phyloP scores from a whole-genome alignment of 768 basidiomycete species.

The Rickenella mellea region DNA sequence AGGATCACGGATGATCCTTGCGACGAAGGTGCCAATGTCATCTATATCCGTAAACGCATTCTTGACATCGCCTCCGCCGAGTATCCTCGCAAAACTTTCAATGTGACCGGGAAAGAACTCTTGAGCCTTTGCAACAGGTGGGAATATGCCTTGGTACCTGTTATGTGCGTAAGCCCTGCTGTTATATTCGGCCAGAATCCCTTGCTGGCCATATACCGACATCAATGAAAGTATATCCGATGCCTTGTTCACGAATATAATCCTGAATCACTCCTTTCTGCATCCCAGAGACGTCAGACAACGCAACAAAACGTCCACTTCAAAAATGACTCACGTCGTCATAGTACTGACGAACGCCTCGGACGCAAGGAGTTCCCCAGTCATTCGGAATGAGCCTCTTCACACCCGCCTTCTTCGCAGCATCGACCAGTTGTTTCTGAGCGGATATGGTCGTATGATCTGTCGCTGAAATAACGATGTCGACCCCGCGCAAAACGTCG shows the following conservation, averaged over 20 bases:
- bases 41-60: conserved; percentile 13
- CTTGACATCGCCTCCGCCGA: conserved; percentile 12
- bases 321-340: conserved; percentile 8
- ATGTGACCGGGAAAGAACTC: neutral
- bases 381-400: conserved; percentile 17
- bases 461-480: conserved; percentile 10
- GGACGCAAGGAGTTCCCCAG: conserved; percentile 10
- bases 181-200: neutral
- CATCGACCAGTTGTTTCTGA: conserved; percentile 11
- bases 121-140: neutral
- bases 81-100: conserved; percentile 2
- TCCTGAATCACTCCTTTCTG: conserved; percentile 20
- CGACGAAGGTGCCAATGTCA: conserved; percentile 20
- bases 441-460: neutral
- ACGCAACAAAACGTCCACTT: neutral
- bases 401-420: conserved; percentile 14
- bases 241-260: conserved; percentile 14
- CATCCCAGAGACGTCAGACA: neutral
- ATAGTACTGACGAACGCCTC: conserved; percentile 7
- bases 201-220: conserved; percentile 18
- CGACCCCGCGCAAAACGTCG: conserved; percentile 11
- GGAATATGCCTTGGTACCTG: neutral
- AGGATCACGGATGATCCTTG: conserved; percentile 20
- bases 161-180: neutral
- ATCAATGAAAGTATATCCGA: conserved; percentile 22